A percentile compares a stretch with the other conserved stretches of the same genome.
Evolutionary conservation across 805 yeast species (phyloP).

Genomic region (Suhomyces prunicola): DNA sequence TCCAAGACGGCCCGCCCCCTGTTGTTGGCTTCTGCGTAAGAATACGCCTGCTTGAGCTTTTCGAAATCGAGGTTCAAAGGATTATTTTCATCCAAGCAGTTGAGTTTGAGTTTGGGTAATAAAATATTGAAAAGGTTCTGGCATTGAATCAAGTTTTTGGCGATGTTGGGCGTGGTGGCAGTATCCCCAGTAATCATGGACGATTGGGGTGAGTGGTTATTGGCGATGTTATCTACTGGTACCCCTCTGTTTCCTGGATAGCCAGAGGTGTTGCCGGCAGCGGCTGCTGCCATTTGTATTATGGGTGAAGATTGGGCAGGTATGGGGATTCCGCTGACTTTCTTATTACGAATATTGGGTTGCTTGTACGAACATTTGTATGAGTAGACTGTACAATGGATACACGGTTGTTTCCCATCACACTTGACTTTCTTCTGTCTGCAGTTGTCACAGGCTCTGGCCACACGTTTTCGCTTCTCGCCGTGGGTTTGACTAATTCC

Average conservation of each 20-base stretch:
- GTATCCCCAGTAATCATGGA: not conserved
- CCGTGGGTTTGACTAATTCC: not conserved
- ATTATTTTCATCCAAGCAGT: conserved; percentile 29
- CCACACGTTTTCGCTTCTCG: conserved; percentile 57
- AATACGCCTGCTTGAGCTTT: conserved; percentile 29
- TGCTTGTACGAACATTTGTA: conserved; percentile 83
- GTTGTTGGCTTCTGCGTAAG: conserved; percentile 8
- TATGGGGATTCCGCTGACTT: conserved; percentile 28
- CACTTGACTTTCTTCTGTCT: conserved; percentile 75
- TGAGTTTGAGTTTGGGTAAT: conserved; percentile 34
- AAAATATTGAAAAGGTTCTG: conserved; percentile 34
- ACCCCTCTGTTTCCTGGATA: conserved; percentile 2
- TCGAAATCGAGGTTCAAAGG: conserved; percentile 30
- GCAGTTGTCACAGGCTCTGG: conserved; percentile 75
- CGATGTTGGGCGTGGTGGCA: conserved; percentile 5
- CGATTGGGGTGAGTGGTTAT: not conserved
- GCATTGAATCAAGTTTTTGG: conserved; percentile 23
- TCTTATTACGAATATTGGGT: conserved; percentile 58
- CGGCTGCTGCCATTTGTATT: conserved; percentile 12
- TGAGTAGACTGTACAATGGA: conserved; percentile 82
- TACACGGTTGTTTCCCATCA: conserved; percentile 76
- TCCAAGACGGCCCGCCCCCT: conserved; percentile 6
- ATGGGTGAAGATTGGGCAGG: conserved; percentile 23
- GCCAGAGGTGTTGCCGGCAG: conserved; percentile 7
- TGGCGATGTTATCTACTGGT: conserved; percentile 9